Base-by-base conservation (phyloP, 805 yeast species). In the Kodamaea leandrae region DNA sequence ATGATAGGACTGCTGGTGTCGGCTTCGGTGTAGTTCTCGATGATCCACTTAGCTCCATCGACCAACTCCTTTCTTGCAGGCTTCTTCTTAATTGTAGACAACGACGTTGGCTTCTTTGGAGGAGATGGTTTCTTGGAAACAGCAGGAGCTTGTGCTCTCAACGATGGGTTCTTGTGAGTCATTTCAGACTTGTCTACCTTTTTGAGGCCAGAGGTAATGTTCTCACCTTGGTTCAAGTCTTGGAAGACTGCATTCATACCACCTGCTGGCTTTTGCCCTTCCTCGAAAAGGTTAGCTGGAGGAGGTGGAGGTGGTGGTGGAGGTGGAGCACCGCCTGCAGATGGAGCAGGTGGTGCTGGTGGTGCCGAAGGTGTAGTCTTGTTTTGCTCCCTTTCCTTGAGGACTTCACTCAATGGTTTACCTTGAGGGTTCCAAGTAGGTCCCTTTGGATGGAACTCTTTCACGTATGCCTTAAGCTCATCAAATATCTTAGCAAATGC, bases 301-400 rank as follows among this genome's bases (percentile, higher is more conserved):
- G 96, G 95, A 2, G 95, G 87, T 3, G 96, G 95, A 2, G 96
- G 95, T 2, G 97, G 97, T 13, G 96, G 95, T 5, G 90, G 86
- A 52, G 63, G 37, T 51, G 64, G 17, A 49, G 57, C 44, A 24
- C 43, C 46, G 12, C 42, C 45, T 18, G 37, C 12, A 6, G 47
- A 27, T 17, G 46, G 41, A 19, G 45, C 35, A 20, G 48, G 27
- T 3, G 45, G 37, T 16, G 64, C 61, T 6, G 74, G 50, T 2
- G 78, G 25, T 17, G 38, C 32, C 20, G 43, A 35, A 13, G 41
- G 12, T 10, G 41, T 17, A 20, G 26, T 12, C 6, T 29, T 6
- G 18, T 14, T 14, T 2, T 14, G 45, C 26, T 34, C 49, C 14
- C 39, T 25, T 4, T 45, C 62, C 14, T 56, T 54, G 46, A 76